Evolutionary conservation across 148 eudicot genomes (phyloP).

Genomic region (Chenopodium suecicum): DNA sequence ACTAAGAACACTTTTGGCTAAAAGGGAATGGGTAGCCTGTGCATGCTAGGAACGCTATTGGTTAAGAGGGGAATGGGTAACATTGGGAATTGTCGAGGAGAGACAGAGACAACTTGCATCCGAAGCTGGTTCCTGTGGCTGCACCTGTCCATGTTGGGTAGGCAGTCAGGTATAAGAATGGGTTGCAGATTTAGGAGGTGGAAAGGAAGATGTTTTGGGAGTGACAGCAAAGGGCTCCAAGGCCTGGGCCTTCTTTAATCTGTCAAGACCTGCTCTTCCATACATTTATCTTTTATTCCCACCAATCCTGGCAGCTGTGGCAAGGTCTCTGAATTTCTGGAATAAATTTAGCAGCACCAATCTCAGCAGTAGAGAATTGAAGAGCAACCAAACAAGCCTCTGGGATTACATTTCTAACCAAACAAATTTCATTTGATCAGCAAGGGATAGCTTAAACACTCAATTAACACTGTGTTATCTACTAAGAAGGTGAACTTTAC

Average conservation of each 20-base stretch:
- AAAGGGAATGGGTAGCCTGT: background rate
- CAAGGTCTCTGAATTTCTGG: background rate
- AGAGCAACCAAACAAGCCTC: background rate
- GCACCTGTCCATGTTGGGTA: conserved; percentile 21
- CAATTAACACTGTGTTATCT: background rate
- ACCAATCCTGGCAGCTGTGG: background rate
- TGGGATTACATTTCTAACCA: background rate
- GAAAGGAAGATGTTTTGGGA: conserved; percentile 36
- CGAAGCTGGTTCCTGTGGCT: conserved; percentile 28
- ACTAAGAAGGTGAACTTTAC: background rate
- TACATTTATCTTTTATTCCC: conserved; percentile 43
- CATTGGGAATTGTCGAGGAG: conserved; percentile 35
- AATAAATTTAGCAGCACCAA: background rate
- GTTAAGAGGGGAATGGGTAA: conserved; percentile 34
- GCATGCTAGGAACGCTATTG: background rate
- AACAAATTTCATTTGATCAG: background rate
- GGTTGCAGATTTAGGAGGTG: conserved; percentile 28
- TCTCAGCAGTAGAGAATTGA: background rate
- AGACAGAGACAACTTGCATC: conserved; percentile 35
- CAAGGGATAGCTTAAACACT: background rate
- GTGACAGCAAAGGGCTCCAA: conserved; percentile 76
- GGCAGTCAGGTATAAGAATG: conserved; percentile 29
- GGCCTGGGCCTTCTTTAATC: conserved; percentile 85
- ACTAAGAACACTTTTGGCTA: background rate
- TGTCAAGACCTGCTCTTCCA: conserved; percentile 85